Evolutionary conservation across 345 rosid genomes (phyloP), one percentile per base, ranked within the genome.

Genomic region (Corchorus capsularis): DNA sequence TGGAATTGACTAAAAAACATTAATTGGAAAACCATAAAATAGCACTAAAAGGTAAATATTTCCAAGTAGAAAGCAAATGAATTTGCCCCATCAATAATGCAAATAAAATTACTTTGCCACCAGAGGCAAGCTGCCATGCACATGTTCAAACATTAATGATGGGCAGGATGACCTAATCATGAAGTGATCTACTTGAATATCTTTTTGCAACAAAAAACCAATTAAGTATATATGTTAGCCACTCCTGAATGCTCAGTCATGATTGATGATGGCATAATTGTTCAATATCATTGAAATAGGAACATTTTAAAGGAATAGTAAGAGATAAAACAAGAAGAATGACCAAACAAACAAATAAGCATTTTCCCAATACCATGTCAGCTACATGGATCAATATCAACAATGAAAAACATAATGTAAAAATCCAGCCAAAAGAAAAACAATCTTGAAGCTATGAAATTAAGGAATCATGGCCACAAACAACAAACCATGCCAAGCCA

Each of bases 401-500:
- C 17, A 32, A 32, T 32, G 9, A 16, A 17, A 68, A 68, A 68
- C 20, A 27, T n/a, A 5, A 62, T 47, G 46, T 19, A 32, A 43
- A 19, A 6, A 43, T 65, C 70, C 70, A 43, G 17, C 32, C 9
- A 12, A 47, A 14, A 45, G 10, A 27, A 45, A 12, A 49, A 49
- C 53, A 12, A 11, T 27, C 27, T 22, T 47, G 56, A 46, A 47
- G 37, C 17, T 12, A 46, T 20, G 55, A 22, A 35, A 27, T 68
- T 11, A 49, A 4, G 6, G 15, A 68, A 68, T 49, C 72, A 68
- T 68, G 32, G 15, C 7, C 41, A 27, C 20, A 46, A 47, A 35
- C 69, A 41, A 41, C 32, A 27, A 41, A n/a, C 50, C 69, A 64
- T n/a, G 32, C 17, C 57, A 68, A 49, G 27, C 56, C 56, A 62